Conservation (phyloP, 495 filamentous ascomycete genomes). For the Aspergillus nidulans region DNA sequence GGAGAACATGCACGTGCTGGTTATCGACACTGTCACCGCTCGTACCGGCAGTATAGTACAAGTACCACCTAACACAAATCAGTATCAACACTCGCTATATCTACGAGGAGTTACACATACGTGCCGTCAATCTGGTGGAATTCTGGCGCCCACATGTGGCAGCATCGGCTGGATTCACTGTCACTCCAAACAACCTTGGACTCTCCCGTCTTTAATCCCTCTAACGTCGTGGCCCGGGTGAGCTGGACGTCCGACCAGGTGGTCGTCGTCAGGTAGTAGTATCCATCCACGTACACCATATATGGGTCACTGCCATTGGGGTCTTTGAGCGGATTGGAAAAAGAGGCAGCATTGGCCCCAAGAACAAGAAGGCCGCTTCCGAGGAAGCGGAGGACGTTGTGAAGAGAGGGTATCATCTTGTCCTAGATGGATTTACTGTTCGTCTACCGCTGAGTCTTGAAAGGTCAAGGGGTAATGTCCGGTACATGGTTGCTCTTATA, state of each 20-base stretch:
- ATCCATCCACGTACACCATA: conserved; percentile 41
- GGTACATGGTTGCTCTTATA: background rate
- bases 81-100: background rate
- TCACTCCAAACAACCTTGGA: conserved; percentile 39
- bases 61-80: conserved; percentile 10
- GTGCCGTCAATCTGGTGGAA: conserved; percentile 40
- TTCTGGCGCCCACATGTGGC: conserved; percentile 53
- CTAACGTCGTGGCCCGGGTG: conserved; percentile 42
- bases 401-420: background rate
- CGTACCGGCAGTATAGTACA: conserved; percentile 17
- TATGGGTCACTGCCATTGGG: conserved; percentile 10
- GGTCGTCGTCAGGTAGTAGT: conserved; percentile 47
- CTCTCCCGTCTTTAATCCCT: conserved; percentile 38
- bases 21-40: conserved; percentile 10
- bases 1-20: conserved; percentile 13
- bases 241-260: conserved; percentile 47
- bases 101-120: conserved; percentile 19
- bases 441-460: background rate
- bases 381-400: background rate
- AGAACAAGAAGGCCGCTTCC: background rate
- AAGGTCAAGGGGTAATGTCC: background rate
- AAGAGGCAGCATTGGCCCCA: background rate
- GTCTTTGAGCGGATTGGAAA: conserved; percentile 7
- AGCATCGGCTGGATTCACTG: conserved; percentile 24
- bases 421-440: background rate